Percentiles rank a stretch among this genome's conserved stretches.
Conservation (phyloP, 768 basidiomycete genomes). For the Cyclocybe cylindracea region DNA sequence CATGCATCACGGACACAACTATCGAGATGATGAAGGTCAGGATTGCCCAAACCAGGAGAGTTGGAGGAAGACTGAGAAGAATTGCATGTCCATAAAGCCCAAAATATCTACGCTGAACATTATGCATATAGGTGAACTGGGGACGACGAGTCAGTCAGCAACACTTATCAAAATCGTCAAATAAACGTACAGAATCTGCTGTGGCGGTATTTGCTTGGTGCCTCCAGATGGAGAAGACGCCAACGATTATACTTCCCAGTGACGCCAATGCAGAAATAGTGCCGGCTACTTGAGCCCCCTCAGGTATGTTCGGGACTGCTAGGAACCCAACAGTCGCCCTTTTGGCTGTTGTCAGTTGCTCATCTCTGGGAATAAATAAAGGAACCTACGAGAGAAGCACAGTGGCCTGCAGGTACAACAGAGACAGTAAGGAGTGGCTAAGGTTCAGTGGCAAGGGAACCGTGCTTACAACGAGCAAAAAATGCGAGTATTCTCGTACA, state of each 20-base stretch:
- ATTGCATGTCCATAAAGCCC: constrained; percentile 53
- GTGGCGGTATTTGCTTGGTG: constrained; percentile 50
- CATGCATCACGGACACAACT: constrained; percentile 45
- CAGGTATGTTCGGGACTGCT: constrained; percentile 41
- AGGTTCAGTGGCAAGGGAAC: not conserved
- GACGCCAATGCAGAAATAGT: constrained; percentile 50
- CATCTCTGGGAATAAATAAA: not conserved
- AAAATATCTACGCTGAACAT: constrained; percentile 43
- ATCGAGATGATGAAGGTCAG: constrained; percentile 47
- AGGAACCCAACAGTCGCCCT: constrained; percentile 55
- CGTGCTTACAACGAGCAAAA: constrained; percentile 51
- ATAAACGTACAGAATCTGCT: constrained; percentile 40
- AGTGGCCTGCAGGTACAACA: constrained; percentile 37
- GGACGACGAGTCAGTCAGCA: not conserved
- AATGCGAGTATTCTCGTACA: constrained; percentile 56
- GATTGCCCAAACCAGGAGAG: constrained; percentile 58
- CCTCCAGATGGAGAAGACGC: constrained; percentile 58
- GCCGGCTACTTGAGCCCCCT: constrained; percentile 35
- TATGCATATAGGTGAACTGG: constrained; percentile 57
- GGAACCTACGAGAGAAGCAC: constrained; percentile 51
- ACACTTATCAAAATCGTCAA: not conserved
- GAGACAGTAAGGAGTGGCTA: not conserved
- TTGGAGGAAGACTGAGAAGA: constrained; percentile 51
- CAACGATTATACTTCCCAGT: constrained; percentile 55
- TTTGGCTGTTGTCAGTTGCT: not conserved